Conservation (phyloP, 2,329 filamentous ascomycete genomes). For the Scedosporium aurantiacum region DNA sequence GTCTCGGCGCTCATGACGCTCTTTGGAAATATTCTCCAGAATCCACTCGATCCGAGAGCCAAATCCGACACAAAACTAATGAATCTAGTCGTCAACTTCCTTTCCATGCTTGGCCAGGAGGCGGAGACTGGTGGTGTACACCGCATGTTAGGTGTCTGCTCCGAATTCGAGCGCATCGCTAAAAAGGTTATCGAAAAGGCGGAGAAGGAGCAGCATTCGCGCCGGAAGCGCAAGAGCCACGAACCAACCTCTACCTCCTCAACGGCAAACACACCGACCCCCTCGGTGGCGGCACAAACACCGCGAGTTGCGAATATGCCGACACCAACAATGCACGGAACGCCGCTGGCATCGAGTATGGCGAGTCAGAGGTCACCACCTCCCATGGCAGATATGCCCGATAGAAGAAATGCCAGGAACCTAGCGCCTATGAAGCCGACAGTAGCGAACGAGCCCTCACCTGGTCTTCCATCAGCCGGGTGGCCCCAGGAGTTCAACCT, state of each 20-base stretch:
- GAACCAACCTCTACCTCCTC: constrained; percentile 23
- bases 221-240: constrained; percentile 73
- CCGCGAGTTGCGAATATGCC: constrained; percentile 18
- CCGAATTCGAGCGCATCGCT: constrained; percentile 94
- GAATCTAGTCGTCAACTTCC: constrained; percentile 84
- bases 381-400: constrained; percentile 9
- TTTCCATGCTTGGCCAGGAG: constrained; percentile 80
- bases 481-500: constrained; percentile 36
- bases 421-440: constrained; percentile 26
- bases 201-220: constrained; percentile 69
- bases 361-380: constrained; percentile 19
- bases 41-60: constrained; percentile 79
- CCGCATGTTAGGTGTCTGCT: constrained; percentile 85
- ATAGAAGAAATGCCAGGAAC: neutral
- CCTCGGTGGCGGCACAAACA: constrained; percentile 18
- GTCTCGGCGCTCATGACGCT: constrained; percentile 90
- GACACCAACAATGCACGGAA: constrained; percentile 19
- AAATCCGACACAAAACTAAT: constrained; percentile 84
- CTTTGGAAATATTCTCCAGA: constrained; percentile 93
- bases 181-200: constrained; percentile 83
- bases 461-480: constrained; percentile 29
- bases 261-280: constrained; percentile 12
- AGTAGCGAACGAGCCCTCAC: constrained; percentile 29
- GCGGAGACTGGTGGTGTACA: constrained; percentile 83
- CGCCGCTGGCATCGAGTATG: constrained; percentile 12